Conservation (phyloP, 2,329 filamentous ascomycete species). For the Alternaria gaisen region DNA sequence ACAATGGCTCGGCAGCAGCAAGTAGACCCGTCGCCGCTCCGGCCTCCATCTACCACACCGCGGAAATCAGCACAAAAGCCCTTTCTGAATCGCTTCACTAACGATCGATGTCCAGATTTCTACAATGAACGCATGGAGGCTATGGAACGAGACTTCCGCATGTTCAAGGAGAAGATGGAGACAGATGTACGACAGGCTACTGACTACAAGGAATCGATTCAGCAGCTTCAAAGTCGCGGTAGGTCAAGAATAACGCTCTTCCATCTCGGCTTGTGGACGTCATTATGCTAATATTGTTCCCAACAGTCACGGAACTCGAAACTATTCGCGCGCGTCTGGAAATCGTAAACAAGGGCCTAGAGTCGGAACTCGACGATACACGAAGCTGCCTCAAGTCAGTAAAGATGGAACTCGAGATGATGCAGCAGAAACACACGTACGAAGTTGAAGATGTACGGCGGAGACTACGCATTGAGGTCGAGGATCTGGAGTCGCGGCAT, state of each 20-base stretch:
- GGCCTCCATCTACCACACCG: conserved; percentile 29
- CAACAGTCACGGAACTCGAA: conserved; percentile 66
- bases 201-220: conserved; percentile 76
- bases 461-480: conserved; percentile 65
- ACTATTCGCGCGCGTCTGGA: conserved; percentile 60
- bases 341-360: conserved; percentile 64
- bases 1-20: conserved; percentile 30
- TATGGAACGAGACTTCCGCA: conserved; percentile 76
- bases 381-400: conserved; percentile 62
- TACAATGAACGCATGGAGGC: conserved; percentile 80
- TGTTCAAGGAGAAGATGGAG: conserved; percentile 76
- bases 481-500: conserved; percentile 64
- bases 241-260: conserved; percentile 44
- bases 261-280: not conserved
- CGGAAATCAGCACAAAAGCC: conserved; percentile 55
- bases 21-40: conserved; percentile 19
- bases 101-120: conserved; percentile 73
- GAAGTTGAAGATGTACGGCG: conserved; percentile 62
- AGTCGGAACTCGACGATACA: conserved; percentile 72
- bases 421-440: conserved; percentile 61
- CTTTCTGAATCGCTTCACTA: conserved; percentile 79
- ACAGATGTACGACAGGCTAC: conserved; percentile 73
- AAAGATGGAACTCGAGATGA: conserved; percentile 61
- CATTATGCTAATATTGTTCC: not conserved
- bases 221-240: conserved; percentile 79